A percentile compares a stretch with the other conserved stretches of the same genome.
phyloP scores from a whole-genome alignment of 2,329 filamentous ascomycete species.

The Diaporthe amygdali region DNA sequence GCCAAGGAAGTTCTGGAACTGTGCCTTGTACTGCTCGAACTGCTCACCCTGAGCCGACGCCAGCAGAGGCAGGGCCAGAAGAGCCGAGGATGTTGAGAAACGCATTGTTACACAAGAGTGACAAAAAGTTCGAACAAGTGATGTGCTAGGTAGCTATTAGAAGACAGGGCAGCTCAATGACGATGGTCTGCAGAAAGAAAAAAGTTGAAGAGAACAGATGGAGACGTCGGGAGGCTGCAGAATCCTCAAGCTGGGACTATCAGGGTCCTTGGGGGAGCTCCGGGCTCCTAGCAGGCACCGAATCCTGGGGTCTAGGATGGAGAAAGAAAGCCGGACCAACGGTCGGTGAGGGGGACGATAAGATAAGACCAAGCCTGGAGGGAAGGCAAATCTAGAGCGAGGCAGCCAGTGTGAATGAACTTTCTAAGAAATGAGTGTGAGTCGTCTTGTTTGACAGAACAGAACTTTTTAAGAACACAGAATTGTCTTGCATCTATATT shows the following conservation, averaged over 20 bases:
- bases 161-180: conserved; percentile 16
- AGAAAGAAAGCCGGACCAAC: conserved; percentile 5
- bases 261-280: conserved; percentile 23
- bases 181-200: background rate
- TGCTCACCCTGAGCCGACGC: conserved; percentile 56
- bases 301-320: conserved; percentile 19
- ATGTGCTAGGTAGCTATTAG: background rate
- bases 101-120: conserved; percentile 52
- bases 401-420: background rate
- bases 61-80: conserved; percentile 62
- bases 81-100: conserved; percentile 55
- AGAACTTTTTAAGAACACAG: background rate
- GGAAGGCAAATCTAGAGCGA: background rate
- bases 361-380: conserved; percentile 10
- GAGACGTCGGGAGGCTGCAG: background rate
- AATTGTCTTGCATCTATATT: background rate
- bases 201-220: conserved; percentile 18
- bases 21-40: conserved; percentile 64
- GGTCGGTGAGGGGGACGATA: conserved; percentile 13
- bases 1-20: conserved; percentile 68
- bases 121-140: background rate
- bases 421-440: background rate
- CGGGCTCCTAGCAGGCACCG: conserved; percentile 16
- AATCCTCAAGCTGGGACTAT: conserved; percentile 12
- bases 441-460: background rate